Evolutionary conservation across 2,329 filamentous ascomycete genomes (phyloP).

Genomic region (Diaporthe amygdali): DNA sequence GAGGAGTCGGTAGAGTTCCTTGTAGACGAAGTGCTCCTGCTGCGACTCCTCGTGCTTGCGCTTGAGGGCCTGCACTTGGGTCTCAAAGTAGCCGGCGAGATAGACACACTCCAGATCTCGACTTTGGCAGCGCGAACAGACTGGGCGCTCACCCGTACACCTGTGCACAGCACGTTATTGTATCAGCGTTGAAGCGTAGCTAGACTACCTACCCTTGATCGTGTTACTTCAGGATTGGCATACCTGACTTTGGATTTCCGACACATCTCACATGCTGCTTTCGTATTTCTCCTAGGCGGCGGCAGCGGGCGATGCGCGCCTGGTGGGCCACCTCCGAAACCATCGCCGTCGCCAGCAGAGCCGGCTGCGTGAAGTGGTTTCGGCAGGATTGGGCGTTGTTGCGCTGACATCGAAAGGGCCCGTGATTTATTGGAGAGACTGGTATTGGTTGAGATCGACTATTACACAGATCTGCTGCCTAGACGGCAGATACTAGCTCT

Average conservation of each 20-base stretch:
- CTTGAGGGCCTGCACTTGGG: not conserved
- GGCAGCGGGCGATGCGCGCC: not conserved
- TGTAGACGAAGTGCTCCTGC: not conserved
- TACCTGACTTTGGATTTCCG: slow-evolving; percentile 7
- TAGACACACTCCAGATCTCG: not conserved
- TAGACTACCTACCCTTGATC: no score
- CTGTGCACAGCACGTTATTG: not conserved
- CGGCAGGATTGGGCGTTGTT: not conserved
- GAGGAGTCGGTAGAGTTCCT: not conserved
- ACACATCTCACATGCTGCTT: not conserved
- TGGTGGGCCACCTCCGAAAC: not conserved
- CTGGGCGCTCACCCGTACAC: not conserved
- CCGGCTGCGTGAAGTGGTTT: not conserved
- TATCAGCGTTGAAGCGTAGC: not conserved
- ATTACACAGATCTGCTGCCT: not conserved
- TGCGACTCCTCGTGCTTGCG: slow-evolving; percentile 1
- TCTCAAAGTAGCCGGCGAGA: not conserved
- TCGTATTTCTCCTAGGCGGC: not conserved
- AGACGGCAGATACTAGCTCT: not conserved
- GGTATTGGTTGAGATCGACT: not conserved
- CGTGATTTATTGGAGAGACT: not conserved
- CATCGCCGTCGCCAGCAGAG: not conserved
- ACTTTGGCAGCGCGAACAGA: not conserved
- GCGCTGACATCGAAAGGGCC: not conserved
- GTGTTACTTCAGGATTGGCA: not conserved